A percentile compares a stretch with the other conserved stretches of the same genome.
Conservation (phyloP, 257 asterid genomes). For the Scutellaria galericulata region DNA sequence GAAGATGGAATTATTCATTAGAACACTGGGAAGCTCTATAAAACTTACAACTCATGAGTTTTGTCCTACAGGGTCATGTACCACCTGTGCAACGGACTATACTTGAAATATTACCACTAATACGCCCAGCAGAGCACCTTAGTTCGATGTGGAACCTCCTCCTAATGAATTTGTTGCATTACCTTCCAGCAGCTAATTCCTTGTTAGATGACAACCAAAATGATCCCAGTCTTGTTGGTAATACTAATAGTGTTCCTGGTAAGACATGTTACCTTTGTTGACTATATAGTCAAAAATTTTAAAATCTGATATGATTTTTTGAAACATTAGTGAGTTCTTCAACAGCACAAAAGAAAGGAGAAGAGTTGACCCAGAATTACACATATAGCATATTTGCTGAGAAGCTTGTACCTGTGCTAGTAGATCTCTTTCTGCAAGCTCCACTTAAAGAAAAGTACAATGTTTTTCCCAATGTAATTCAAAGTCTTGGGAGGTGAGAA, state of each 20-base stretch:
- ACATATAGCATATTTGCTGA: conserved; percentile 69
- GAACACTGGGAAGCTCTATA: conserved; percentile 29
- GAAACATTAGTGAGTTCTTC: conserved; percentile 47
- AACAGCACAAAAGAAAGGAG: conserved; percentile 47
- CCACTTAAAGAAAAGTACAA: conserved; percentile 73
- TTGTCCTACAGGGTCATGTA: conserved; percentile 72
- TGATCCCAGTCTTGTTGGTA: conserved; percentile 41
- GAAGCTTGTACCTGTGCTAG: conserved; percentile 80
- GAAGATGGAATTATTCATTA: conserved; percentile 23
- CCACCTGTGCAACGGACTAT: conserved; percentile 83
- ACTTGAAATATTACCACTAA: conserved; percentile 74
- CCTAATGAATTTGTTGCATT: conserved; percentile 63
- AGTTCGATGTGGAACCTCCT: conserved; percentile 82
- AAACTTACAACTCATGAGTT: conserved; percentile 30
- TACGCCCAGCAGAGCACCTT: conserved; percentile 81
- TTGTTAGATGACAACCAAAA: conserved; percentile 54
- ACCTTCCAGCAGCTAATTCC: conserved; percentile 79
- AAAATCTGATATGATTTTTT: conserved; percentile 27
- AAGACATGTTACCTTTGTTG: conserved; percentile 25
- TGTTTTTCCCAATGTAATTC: conserved; percentile 67
- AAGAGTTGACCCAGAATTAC: conserved; percentile 43
- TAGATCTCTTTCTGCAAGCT: conserved; percentile 77
- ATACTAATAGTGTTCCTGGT: conserved; percentile 45
- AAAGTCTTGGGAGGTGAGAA: conserved; percentile 92
- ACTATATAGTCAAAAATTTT: conserved; percentile 29